Base-by-base conservation (phyloP, 306 rosid species). In the Senna siamea region DNA sequence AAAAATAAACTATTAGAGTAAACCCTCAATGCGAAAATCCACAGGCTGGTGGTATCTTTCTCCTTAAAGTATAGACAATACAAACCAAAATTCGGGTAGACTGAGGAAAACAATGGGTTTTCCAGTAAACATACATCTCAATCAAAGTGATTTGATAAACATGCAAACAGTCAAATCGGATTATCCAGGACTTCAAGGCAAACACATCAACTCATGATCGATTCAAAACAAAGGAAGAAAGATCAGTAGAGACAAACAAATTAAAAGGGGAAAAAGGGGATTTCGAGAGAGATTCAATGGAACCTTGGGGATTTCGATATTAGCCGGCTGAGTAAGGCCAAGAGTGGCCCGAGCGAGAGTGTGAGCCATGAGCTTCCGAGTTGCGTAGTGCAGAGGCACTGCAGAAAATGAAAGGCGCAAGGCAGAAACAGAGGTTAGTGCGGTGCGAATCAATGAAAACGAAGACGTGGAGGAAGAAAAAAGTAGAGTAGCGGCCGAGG, bases 311-410 rank as follows among this genome's bases (percentile, higher is more conserved):
- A 78, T 15, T 46, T 95, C 90, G 54, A 67, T 48, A 51, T 13
- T 67, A 38, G 87, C 41, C 28, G 99, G 96, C 48, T 81, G 78
- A 37, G 99, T 95, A 69, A 95, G 99, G 78, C 99, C 99, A 17
- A 95, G 99, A 70, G 84, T 88, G 88, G 89, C 90, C 56, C 34
- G 81, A 34, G 98, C 85, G 35, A 83, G 82, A 46, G 95, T 58
- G 81, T 89, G 96, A 79, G 93, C 85, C 99, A 90, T 95, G 86
- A 77, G 85, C 70, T 76, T 85, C 41, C 62, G 77, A 63, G 89
- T 60, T 19, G 84, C 78, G 32, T 53, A 67, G 60, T 72, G 64
- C 56, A 81, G 81, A 20, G 87, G 87, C 0, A 78, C 6, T 10
- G 85, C 70, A 17, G 78, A 23, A 44, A 87, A 79, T 52, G 82